Evolutionary conservation across 2,329 filamentous ascomycete genomes (phyloP), one percentile per base, ranked within the genome.

Genomic region (Simplicillium aogashimaense): DNA sequence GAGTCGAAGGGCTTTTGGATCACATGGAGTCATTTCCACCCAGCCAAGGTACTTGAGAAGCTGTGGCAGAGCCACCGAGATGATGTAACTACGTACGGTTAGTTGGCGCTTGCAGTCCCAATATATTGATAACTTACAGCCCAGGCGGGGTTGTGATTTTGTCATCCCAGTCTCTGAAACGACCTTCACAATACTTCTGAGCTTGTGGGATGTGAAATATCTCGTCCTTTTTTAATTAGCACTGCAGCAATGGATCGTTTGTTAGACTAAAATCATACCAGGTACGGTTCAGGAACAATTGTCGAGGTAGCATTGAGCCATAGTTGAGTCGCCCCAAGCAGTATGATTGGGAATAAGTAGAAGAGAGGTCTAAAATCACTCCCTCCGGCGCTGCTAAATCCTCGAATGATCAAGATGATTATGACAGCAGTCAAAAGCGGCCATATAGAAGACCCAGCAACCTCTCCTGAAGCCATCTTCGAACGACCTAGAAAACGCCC

Each of bases 91-190:
- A 38, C 15, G 12, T 5, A 12, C 6, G 7, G 13, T 32, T 12
- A 15, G 3, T 29, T n/a, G 3, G 2, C 18, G 20, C 6, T 25
- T 9, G 5, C 9, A 25, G 37, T 36, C 14, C 32, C 33, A 14
- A 3, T 13, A 17, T 3, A 36, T 16, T 33, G 28, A 12, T 11
- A 15, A 52, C 69, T 57, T 69, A 87, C 66, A 98, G 66, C 29
- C 89, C 92, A 1, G 92, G 90, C 1, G 92, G 92, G 2, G 92
- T 98, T 0, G 92, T 98, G 55, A 98, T 92, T 59, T 97, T 98
- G 44, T 90, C 83, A 60, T 98, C 89, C 92, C 92, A 98, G 41
- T 86, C 71, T 11, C 60, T 57, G 65, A 83, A 94, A 40, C 74
- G 73, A 10, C 83, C 81, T 32, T 74, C 59, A 59, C 89, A 95